Percentiles rank a stretch among this genome's conserved stretches.
Conservation (phyloP, 176 grass and related monocot species). For the Alopecurus myosuroides region DNA sequence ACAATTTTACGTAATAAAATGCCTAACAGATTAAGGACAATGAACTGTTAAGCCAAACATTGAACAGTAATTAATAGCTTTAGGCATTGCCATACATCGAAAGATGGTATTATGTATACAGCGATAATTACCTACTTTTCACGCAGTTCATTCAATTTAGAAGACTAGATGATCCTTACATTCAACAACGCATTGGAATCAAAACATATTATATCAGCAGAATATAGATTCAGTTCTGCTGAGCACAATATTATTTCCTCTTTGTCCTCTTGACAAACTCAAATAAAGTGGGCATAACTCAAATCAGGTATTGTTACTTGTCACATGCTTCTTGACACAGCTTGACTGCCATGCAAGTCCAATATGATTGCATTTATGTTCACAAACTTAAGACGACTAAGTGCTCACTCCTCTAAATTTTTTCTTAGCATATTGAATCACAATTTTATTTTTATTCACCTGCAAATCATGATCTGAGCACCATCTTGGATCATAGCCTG, state of each 20-base stretch:
- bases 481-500: constrained; percentile 89
- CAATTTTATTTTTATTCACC: constrained; percentile 32
- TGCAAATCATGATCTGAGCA: constrained; percentile 83
- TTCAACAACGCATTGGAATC: constrained; percentile 13
- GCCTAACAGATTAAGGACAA: neutral
- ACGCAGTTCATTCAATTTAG: constrained; percentile 10
- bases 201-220: neutral
- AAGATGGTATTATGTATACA: neutral
- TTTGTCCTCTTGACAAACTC: constrained; percentile 9
- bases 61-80: neutral
- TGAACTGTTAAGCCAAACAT: neutral
- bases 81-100: neutral
- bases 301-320: constrained; percentile 8
- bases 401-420: neutral
- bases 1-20: neutral
- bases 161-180: neutral
- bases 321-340: neutral
- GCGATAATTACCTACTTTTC: neutral
- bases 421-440: neutral
- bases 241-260: neutral
- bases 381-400: neutral
- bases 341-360: neutral
- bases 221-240: neutral
- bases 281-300: neutral
- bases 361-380: neutral